A percentile compares a stretch with the other conserved stretches of the same genome.
phyloP scores from a whole-genome alignment of 176 grass and related monocot genomes.

The Pharus latifolius region DNA sequence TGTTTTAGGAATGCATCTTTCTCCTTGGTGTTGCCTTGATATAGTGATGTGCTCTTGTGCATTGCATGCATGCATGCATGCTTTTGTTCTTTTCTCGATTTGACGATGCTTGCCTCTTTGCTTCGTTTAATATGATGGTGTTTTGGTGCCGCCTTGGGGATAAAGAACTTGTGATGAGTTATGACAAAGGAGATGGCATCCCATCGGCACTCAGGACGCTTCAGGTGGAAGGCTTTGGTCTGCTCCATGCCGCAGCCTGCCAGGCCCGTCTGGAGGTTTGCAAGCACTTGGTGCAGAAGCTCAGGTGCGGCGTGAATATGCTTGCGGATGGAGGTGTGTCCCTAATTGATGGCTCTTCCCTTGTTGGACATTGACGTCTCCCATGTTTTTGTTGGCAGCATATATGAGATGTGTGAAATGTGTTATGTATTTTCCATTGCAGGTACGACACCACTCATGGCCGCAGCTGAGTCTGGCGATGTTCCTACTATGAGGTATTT shows the following conservation, averaged over 20 bases:
- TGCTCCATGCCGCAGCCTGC: neutral
- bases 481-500: slow-evolving; percentile 21
- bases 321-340: neutral
- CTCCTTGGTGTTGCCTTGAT: neutral
- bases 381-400: neutral
- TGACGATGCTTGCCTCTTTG: too few relatives aligned
- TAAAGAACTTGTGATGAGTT: neutral
- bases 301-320: slow-evolving; percentile 17
- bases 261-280: slow-evolving; percentile 20
- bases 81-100: neutral
- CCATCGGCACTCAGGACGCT: neutral
- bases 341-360: neutral
- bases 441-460: slow-evolving; percentile 19
- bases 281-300: slow-evolving; percentile 29
- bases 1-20: neutral
- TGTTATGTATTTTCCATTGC: neutral
- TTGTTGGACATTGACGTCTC: neutral
- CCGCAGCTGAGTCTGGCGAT: neutral
- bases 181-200: neutral
- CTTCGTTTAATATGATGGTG: too few relatives aligned
- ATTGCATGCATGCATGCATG: neutral
- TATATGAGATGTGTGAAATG: neutral
- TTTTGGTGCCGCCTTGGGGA: neutral
- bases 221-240: neutral
- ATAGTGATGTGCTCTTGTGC: neutral